Conservation (phyloP, 805 yeast genomes). For the Torulaspora maleeae region DNA sequence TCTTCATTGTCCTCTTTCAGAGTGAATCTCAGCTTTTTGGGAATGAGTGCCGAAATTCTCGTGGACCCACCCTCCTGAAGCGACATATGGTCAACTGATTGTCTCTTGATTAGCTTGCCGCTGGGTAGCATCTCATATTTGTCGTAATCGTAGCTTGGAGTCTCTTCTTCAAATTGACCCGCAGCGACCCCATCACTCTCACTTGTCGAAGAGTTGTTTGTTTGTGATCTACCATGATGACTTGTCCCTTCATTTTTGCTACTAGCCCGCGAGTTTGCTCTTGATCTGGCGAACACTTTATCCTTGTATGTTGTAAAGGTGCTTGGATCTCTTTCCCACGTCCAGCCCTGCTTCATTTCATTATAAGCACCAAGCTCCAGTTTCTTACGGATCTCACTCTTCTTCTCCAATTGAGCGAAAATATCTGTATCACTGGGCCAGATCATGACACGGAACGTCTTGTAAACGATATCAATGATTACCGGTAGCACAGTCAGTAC, state of each 20-base stretch:
- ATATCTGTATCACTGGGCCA: slow-evolving; percentile 71
- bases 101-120: slow-evolving; percentile 56
- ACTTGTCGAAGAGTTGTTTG: slow-evolving; percentile 8
- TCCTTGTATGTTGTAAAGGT: slow-evolving; percentile 29
- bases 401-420: slow-evolving; percentile 74
- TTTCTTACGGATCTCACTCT: slow-evolving; percentile 55
- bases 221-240: slow-evolving; percentile 3
- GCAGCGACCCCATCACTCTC: slow-evolving; percentile 3
- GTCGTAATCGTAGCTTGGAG: slow-evolving; percentile 21
- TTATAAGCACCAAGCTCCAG: slow-evolving; percentile 69
- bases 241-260: slow-evolving; percentile 11
- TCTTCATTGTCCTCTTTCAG: slow-evolving; percentile 20
- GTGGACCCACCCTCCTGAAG: slow-evolving; percentile 11
- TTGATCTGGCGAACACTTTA: slow-evolving; percentile 16
- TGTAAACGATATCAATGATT: slow-evolving; percentile 59
- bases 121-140: slow-evolving; percentile 64
- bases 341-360: slow-evolving; percentile 79
- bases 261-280: slow-evolving; percentile 11
- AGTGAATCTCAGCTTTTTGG: slow-evolving; percentile 39
- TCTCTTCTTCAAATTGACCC: slow-evolving; percentile 1
- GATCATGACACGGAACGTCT: slow-evolving; percentile 51
- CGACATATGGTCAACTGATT: slow-evolving; percentile 12
- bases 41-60: slow-evolving; percentile 13
- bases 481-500: slow-evolving; percentile 55
- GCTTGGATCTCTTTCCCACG: slow-evolving; percentile 49